A percentile compares a stretch with the other conserved stretches of the same genome.
Conservation (phyloP, 306 rosid genomes). For the Begonia fuchsioides region DNA sequence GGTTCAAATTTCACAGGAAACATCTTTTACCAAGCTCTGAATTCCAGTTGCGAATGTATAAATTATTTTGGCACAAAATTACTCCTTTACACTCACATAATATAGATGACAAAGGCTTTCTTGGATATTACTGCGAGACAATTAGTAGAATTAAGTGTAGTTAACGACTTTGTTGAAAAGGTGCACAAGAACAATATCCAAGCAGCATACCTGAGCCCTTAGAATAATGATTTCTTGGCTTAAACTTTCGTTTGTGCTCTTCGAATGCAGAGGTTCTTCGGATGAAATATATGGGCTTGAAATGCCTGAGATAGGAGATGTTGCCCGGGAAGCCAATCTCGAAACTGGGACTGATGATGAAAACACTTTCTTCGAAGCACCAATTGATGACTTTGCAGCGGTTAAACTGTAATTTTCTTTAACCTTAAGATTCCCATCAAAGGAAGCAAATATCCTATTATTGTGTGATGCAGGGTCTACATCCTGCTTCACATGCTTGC, state of each 20-base stretch:
- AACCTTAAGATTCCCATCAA: conserved; percentile 32
- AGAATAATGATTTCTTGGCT: conserved; percentile 58
- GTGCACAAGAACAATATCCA: too few species aligned
- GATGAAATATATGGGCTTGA: conserved; percentile 43
- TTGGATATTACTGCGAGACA: too few species aligned
- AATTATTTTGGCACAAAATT: too few species aligned
- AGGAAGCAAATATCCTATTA: conserved; percentile 38
- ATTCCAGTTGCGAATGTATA: background rate
- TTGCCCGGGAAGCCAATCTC: conserved; percentile 38
- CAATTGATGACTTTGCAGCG: conserved; percentile 26
- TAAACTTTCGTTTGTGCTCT: conserved; percentile 44
- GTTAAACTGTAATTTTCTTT: conserved; percentile 24
- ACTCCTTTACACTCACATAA: too few species aligned
- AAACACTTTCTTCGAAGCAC: conserved; percentile 22
- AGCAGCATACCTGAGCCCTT: conserved; percentile 53
- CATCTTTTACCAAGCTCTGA: background rate
- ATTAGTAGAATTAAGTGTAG: background rate
- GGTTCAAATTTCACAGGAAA: too few species aligned
- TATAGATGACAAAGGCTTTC: too few species aligned
- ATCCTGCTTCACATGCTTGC: conserved; percentile 30
- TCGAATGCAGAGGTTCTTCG: conserved; percentile 43
- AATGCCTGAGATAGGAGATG: conserved; percentile 60
- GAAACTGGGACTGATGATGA: conserved; percentile 39
- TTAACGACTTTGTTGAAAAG: background rate
- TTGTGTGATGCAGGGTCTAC: conserved; percentile 21